Conservation (phyloP, 1,139 yeast genomes). For the Diutina siamensis region DNA sequence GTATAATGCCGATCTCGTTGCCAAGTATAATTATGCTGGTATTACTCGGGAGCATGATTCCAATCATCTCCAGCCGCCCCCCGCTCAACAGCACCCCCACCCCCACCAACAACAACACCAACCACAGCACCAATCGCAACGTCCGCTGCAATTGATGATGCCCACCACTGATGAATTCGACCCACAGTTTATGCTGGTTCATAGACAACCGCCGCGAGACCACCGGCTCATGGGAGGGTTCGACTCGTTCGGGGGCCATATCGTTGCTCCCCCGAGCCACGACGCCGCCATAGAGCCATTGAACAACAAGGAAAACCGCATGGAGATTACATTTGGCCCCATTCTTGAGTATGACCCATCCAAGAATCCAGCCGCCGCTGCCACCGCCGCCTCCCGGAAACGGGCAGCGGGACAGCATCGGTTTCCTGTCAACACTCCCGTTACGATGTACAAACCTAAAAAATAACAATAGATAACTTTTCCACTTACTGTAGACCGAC, state of each 20-base stretch:
- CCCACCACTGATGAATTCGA: not conserved
- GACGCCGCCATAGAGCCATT: not conserved
- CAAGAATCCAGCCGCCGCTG: not conserved
- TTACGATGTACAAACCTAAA: conserved; percentile 3
- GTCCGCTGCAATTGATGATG: not conserved
- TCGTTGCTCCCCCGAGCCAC: not conserved
- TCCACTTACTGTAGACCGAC: too few species aligned
- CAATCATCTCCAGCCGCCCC: too few species aligned
- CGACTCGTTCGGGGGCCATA: not conserved
- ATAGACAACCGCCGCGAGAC: not conserved
- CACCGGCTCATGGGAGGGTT: not conserved
- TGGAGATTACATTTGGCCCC: conserved; percentile 5
- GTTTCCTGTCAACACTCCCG: not conserved
- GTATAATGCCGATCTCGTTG: not conserved
- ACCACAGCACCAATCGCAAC: too few species aligned
- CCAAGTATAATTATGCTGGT: not conserved
- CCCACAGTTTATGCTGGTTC: conserved; percentile 6
- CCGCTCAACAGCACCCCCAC: not conserved
- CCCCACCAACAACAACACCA: too few species aligned
- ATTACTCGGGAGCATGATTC: too few species aligned
- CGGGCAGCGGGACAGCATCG: conserved; percentile 3
- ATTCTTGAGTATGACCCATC: conserved; percentile 4
- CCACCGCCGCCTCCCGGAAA: not conserved
- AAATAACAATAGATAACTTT: too few species aligned
- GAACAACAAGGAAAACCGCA: not conserved